These are phyloP conservation scores for Ophiostoma populinum DNA, from an alignment of 2,329 filamentous ascomycete species.

Conservation along the genomic window DNA sequence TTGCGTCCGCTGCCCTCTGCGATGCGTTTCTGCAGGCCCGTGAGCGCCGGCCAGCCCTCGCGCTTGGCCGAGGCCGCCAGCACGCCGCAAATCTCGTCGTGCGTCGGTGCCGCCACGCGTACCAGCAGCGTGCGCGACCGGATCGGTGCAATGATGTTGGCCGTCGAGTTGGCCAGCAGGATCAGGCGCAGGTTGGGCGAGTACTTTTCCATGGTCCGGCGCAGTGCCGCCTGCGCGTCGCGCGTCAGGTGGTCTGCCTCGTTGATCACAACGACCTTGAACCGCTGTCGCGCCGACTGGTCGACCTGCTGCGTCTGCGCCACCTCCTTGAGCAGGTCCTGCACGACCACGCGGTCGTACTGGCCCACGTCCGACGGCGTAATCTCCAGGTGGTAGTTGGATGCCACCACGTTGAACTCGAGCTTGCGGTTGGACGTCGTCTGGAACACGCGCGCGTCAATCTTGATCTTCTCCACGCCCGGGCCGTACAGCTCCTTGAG, in stretches of 20 bases:
- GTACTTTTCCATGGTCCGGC: conserved; percentile 98
- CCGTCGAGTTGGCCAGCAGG: conserved; percentile 83
- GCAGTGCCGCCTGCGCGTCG: conserved; percentile 86
- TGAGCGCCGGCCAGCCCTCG: conserved; percentile 66
- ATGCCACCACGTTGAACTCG: conserved; percentile 97
- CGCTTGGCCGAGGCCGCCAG: conserved; percentile 54
- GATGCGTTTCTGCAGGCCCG: conserved; percentile 65
- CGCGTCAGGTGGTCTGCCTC: conserved; percentile 88
- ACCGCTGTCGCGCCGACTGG: conserved; percentile 69
- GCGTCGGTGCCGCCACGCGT: conserved; percentile 74
- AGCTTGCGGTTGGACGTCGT: conserved; percentile 92
- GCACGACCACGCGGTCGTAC: conserved; percentile 89
- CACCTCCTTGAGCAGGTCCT: conserved; percentile 92
- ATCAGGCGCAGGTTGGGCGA: conserved; percentile 87
- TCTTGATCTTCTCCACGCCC: conserved; percentile 99
- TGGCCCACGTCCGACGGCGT: conserved; percentile 93
- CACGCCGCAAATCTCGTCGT: conserved; percentile 67
- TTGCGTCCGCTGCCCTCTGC: conserved; percentile 85
- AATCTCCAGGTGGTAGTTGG: conserved; percentile 95
- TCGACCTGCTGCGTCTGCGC: conserved; percentile 99
- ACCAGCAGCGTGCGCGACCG: conserved; percentile 81
- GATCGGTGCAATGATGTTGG: conserved; percentile 98
- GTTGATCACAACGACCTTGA: conserved; percentile 99
- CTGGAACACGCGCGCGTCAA: conserved; percentile 92
- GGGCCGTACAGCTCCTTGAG: conserved; percentile 89